Percentiles rank a stretch among this genome's conserved stretches.
Evolutionary conservation across 148 eudicot genomes (phyloP).

Genomic region (Fagopyrum esculentum): DNA sequence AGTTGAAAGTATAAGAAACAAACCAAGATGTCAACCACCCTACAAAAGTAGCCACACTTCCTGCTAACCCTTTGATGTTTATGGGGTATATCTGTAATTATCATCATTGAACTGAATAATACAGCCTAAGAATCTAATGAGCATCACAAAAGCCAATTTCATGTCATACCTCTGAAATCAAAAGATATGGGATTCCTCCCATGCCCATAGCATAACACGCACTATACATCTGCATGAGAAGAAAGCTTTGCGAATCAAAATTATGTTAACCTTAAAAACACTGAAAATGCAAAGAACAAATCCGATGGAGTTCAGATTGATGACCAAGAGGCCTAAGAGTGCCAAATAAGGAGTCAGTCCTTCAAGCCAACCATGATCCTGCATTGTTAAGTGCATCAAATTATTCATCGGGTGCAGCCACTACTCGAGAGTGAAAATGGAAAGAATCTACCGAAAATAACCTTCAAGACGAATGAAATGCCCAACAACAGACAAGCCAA

Average conservation of each 20-base stretch:
- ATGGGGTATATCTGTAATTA: slow-evolving; percentile 8
- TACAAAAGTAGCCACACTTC: slow-evolving; percentile 7
- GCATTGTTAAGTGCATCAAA: slow-evolving; percentile 2
- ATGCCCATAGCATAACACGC: not conserved
- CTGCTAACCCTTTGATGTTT: slow-evolving; percentile 12
- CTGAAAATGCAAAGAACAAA: not conserved
- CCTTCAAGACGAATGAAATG: slow-evolving; percentile 28
- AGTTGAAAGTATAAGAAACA: slow-evolving; percentile 5
- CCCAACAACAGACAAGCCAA: slow-evolving; percentile 27
- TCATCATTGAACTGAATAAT: not conserved
- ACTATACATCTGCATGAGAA: not conserved
- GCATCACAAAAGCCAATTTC: too few species aligned
- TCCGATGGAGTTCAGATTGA: not conserved
- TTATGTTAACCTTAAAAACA: too few species aligned
- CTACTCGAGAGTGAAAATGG: not conserved
- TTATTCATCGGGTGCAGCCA: not conserved
- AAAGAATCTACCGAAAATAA: not conserved
- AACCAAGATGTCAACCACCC: slow-evolving; percentile 1
- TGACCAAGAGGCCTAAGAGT: slow-evolving; percentile 34
- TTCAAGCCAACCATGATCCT: slow-evolving; percentile 23
- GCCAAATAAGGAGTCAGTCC: slow-evolving; percentile 25
- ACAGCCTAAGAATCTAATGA: too few species aligned
- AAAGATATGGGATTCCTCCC: not conserved
- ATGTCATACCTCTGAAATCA: slow-evolving; percentile 3
- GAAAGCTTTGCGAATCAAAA: too few species aligned